Base-by-base conservation (phyloP, 2,329 filamentous ascomycete genomes). In the Hymenoscyphus repandus region DNA sequence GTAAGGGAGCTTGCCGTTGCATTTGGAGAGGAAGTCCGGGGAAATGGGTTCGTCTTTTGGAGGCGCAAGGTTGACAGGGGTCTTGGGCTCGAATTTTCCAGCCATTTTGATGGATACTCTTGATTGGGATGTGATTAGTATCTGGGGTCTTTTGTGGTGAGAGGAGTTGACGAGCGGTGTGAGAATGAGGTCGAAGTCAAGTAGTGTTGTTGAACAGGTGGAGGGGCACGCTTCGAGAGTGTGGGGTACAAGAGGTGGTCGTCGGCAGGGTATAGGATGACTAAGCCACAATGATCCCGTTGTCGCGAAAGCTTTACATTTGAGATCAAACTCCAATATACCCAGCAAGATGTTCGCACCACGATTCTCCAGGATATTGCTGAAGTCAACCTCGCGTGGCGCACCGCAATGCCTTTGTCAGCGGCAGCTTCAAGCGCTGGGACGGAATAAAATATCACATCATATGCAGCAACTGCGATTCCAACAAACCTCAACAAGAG, bases 41-140 rank as follows among this genome's bases (percentile, higher is more conserved):
- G 84, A 83, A 62, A 99, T 96, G 34, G 80, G 79, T 63, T 96
- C 91, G 66, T 90, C 79, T 72, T 95, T 97, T 12, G 93, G 93
- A 34, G 90, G 85, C 51, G 86, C 77, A 52, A 99, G 80, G 51
- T 83, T 72, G 53, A 93, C 85, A 2, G 88, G 79, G 27, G 74
- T 73, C 70, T 93, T 95, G 39, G 90, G 89, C 67, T 88, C 85
- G 63, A 95, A 95, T 61, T 80, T 85, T 57, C 76, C 79, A 54
- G 76, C 68, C 79, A 83, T 83, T 55, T 51, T 69, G 51, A 39
- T 32, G 20, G 42, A 32, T 17, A 6, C 18, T 22, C 9, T 15
- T 13, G 38, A 17, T 36, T 11, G n/a, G 36, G 30, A 17, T 22
- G 32, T 2, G n/a, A 34, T 31, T 13, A 22, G 13, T 3, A 27